Conservation (phyloP, 129 eudicot genomes). For the Helianthus tuberosus region DNA sequence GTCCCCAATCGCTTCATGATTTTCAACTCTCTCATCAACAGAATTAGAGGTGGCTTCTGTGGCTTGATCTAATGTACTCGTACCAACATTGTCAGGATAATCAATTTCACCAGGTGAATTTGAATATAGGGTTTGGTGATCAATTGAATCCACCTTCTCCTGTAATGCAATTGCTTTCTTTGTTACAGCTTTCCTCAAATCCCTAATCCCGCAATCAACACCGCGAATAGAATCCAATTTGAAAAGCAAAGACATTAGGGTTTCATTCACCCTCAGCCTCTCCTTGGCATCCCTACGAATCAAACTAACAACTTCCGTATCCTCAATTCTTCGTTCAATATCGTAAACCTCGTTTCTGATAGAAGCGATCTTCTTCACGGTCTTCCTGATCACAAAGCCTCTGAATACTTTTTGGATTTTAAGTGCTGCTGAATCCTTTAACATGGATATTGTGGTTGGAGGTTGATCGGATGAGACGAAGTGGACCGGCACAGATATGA, state of each 20-base stretch:
- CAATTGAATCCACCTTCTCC: conserved; percentile 57
- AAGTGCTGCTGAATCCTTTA: conserved; percentile 41
- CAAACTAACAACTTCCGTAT: conserved; percentile 28
- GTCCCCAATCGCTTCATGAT: not conserved
- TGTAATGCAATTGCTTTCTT: conserved; percentile 61
- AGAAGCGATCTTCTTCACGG: conserved; percentile 46
- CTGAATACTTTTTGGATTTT: conserved; percentile 56
- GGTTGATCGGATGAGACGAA: not conserved
- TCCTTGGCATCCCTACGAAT: conserved; percentile 46
- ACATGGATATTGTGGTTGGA: not conserved
- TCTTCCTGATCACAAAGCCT: conserved; percentile 58
- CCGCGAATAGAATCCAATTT: conserved; percentile 63
- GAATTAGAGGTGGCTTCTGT: conserved; percentile 4
- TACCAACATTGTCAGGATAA: not conserved
- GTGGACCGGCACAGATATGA: conserved; percentile 39
- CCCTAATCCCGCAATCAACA: conserved; percentile 57
- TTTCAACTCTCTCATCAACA: not conserved
- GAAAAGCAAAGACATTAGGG: conserved; percentile 59
- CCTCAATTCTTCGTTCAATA: conserved; percentile 35
- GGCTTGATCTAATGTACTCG: not conserved
- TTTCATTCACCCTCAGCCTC: conserved; percentile 59
- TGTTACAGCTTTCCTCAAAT: conserved; percentile 49
- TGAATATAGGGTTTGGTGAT: not conserved
- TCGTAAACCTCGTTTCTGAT: conserved; percentile 41
- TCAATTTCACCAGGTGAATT: not conserved